Evolutionary conservation across 371 early-diverging fungal species (phyloP).

Genomic region (Sporodiniella umbellata): DNA sequence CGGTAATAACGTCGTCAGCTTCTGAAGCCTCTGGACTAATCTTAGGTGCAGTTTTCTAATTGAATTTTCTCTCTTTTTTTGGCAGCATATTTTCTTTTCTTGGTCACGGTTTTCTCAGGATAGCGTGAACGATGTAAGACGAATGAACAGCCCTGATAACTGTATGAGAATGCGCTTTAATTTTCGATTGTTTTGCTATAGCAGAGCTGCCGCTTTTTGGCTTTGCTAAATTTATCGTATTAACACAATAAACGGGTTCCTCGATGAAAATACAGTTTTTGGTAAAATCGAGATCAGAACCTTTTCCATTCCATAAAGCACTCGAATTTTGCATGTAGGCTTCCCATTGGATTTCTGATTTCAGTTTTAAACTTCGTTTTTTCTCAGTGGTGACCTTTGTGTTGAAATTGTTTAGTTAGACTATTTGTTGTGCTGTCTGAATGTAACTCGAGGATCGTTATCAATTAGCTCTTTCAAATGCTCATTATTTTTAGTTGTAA

Average conservation of each 20-base stretch:
- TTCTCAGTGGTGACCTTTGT: slow-evolving; percentile 5
- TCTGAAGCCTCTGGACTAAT: neutral
- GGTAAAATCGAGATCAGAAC: slow-evolving; percentile 13
- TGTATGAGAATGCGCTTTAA: slow-evolving; percentile 4
- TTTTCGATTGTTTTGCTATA: slow-evolving; percentile 2
- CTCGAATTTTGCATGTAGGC: slow-evolving; percentile 3
- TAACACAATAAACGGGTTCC: slow-evolving; percentile 12
- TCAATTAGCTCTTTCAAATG: neutral
- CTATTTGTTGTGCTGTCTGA: slow-evolving; percentile 4
- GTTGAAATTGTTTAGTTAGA: slow-evolving; percentile 5
- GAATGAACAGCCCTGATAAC: slow-evolving; percentile 10
- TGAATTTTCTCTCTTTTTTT: slow-evolving; percentile 5
- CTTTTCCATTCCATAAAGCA: slow-evolving; percentile 17
- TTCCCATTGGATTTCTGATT: slow-evolving; percentile 4
- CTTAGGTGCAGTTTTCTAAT: slow-evolving; percentile 4
- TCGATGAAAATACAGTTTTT: slow-evolving; percentile 18
- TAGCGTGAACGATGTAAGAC: slow-evolving; percentile 4
- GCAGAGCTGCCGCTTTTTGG: neutral
- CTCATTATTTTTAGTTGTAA: slow-evolving; percentile 12
- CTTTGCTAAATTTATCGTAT: neutral
- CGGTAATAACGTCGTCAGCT: slow-evolving; percentile 6
- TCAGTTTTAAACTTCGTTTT: slow-evolving; percentile 6
- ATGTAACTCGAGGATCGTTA: slow-evolving; percentile 8
- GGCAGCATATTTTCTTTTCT: slow-evolving; percentile 1
- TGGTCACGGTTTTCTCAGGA: slow-evolving; percentile 7